Evolutionary conservation across 1,284 basidiomycete species (phyloP).

Genomic region (Prillingera fragicola): DNA sequence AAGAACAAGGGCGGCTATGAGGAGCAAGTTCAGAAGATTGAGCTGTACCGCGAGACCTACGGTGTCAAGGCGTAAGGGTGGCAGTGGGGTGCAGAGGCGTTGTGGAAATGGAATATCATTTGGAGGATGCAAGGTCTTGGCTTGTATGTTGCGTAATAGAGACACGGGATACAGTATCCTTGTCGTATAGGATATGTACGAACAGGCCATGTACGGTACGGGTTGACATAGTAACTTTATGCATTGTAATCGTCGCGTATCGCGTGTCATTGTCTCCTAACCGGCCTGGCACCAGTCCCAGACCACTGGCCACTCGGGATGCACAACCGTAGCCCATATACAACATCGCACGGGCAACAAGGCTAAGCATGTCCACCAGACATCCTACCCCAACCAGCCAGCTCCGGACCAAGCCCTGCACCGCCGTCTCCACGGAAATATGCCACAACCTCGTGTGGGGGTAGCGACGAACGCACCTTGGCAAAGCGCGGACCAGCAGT

Average conservation of each 20-base stretch:
- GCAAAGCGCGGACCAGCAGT: constrained; percentile 36
- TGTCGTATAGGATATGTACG: too few relatives aligned
- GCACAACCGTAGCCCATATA: neutral
- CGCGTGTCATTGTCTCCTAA: too few relatives aligned
- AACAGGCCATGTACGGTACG: neutral
- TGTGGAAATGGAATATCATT: too few relatives aligned
- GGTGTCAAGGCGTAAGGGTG: constrained; percentile 50
- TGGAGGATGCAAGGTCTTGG: too few relatives aligned
- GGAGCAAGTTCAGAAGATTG: constrained; percentile 69
- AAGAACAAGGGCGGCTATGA: constrained; percentile 58
- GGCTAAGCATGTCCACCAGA: constrained; percentile 42
- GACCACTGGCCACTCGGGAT: neutral
- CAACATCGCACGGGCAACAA: neutral
- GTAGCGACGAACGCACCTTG: constrained; percentile 40
- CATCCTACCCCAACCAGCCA: constrained; percentile 44
- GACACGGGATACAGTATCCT: too few relatives aligned
- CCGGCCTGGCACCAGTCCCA: neutral
- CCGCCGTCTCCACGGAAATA: constrained; percentile 45
- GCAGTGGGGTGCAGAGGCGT: too few relatives aligned
- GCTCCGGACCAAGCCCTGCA: constrained; percentile 38
- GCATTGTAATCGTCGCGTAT: too few relatives aligned
- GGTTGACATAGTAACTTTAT: too few relatives aligned
- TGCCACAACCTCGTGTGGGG: constrained; percentile 42
- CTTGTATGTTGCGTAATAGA: too few relatives aligned
- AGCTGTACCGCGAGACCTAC: constrained; percentile 72